Evolutionary conservation across 257 asterid species (phyloP).

Genomic region (Gentiana straminea): DNA sequence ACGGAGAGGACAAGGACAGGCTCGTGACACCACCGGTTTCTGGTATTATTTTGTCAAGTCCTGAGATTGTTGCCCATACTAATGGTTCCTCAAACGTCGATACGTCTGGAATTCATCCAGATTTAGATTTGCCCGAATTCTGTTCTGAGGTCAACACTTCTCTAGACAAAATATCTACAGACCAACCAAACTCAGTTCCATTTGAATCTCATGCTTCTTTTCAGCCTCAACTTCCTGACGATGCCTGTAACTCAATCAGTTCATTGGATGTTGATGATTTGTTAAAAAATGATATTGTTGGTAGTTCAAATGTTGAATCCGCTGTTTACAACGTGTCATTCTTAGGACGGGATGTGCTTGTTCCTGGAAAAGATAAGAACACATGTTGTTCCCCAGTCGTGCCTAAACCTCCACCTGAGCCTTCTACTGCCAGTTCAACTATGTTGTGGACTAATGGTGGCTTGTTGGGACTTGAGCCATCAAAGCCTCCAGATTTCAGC

Average conservation of each 20-base stretch:
- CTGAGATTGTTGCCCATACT: background rate
- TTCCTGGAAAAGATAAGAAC: conserved; percentile 19
- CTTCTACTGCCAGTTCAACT: conserved; percentile 35
- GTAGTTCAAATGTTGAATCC: conserved; percentile 26
- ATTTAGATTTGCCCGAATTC: conserved; percentile 11
- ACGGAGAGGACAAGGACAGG: conserved; percentile 8
- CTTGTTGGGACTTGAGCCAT: conserved; percentile 90
- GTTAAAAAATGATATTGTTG: conserved; percentile 19
- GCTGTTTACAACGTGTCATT: conserved; percentile 19
- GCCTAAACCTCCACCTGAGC: conserved; percentile 40
- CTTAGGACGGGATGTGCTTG: conserved; percentile 16
- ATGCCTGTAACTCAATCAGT: conserved; percentile 18
- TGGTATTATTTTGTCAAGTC: conserved; percentile 8
- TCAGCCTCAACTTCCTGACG: conserved; percentile 28
- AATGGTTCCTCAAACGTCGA: conserved; percentile 6
- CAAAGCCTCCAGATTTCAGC: conserved; percentile 85
- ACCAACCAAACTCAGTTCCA: conserved; percentile 12
- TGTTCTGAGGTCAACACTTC: conserved; percentile 7
- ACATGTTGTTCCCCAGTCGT: conserved; percentile 24
- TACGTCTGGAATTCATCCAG: conserved; percentile 1
- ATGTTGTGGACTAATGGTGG: conserved; percentile 96
- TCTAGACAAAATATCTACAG: conserved; percentile 9
- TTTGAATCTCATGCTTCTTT: conserved; percentile 17
- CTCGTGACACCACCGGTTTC: conserved; percentile 1
- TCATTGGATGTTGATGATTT: conserved; percentile 19